Base-by-base conservation (phyloP, 2,329 filamentous ascomycete species). In the Fusarium bactridioides region DNA sequence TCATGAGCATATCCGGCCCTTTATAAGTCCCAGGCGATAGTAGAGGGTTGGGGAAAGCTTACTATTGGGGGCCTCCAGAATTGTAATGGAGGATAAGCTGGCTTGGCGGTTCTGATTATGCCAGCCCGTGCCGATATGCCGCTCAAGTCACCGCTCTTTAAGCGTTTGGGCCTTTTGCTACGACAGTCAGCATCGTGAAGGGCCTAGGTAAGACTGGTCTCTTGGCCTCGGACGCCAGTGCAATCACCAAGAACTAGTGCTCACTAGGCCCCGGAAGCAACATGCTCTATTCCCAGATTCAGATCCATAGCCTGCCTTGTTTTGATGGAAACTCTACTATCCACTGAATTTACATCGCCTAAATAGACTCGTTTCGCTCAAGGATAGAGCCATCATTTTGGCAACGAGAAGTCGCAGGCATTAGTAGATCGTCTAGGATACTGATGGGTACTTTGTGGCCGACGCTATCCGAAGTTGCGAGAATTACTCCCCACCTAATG, bases 221-320 rank as follows among this genome's bases (percentile, higher is more conserved):
- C 7, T 23, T 5, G 35, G 5, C 6, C 21, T 19, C 18, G 7
- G 48, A 25, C 31, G 12, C 18, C 23, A 19, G 18, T 35, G 9
- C 5, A 11, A 10, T 35, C 18, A 3, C 10, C 3, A 53, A 12
- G 33, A 21, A 1, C 13, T 27, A 27, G 50, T 21, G 50, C 23
- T 27, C 33, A 27, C 50, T 38, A 27, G 19, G 3, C 19, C 23
- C 2, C 7, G 1, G 1, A 53, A 19, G 2, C 2, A 3, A 1
- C 2, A 11, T 21, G 7, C 10, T 0, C 12, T 27, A 3, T 16
- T 37, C 13, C 10, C 6, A 27, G 10, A 25, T 21, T 16, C 7
- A n/a, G 7, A 3, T 4, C 10, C 8, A 25, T 0, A 35, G 16
- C 16, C 3, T 21, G n/a, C 0, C 47, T 31, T n/a, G n/a, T 1